phyloP scores from a whole-genome alignment of 495 filamentous ascomycete species.

The Filosporella fistucella region DNA sequence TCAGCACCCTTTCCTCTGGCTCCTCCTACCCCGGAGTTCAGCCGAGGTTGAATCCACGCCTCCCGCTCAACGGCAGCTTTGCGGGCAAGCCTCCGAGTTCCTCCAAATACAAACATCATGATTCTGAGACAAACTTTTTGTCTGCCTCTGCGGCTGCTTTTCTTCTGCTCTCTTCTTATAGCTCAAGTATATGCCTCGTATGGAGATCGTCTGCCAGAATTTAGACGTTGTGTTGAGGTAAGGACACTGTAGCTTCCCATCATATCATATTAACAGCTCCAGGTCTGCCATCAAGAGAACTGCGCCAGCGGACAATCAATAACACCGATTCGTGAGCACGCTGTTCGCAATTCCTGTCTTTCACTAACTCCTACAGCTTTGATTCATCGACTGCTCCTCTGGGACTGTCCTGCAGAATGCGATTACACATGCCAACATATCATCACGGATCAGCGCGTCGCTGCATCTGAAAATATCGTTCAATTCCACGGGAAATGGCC shows the following conservation, averaged over 20 bases:
- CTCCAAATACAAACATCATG: constrained; percentile 15
- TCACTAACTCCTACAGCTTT: constrained; percentile 44
- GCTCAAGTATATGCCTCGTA: constrained; percentile 58
- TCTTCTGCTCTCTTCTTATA: constrained; percentile 6
- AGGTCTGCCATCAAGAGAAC: constrained; percentile 82
- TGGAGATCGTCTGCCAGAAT: constrained; percentile 86
- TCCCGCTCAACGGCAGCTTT: no score
- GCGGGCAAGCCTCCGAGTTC: no score
- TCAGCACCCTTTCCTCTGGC: no score
- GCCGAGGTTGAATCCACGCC: no score
- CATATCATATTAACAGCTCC: constrained; percentile 19
- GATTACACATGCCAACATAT: constrained; percentile 98
- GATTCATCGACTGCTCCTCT: constrained; percentile 66
- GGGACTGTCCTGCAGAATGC: constrained; percentile 86
- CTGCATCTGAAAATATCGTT: constrained; percentile 60
- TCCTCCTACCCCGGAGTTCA: no score
- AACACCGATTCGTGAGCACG: constrained; percentile 48
- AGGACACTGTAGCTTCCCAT: neutral
- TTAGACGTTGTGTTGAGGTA: constrained; percentile 85
- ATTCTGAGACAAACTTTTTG: constrained; percentile 19
- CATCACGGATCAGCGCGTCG: constrained; percentile 68
- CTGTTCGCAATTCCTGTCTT: neutral
- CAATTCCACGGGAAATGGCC: constrained; percentile 99
- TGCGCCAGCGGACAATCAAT: constrained; percentile 52
- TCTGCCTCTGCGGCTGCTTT: constrained; percentile 10